Conservation (phyloP, 139 green algal genomes). For the Raphidocelis subcapitata region DNA sequence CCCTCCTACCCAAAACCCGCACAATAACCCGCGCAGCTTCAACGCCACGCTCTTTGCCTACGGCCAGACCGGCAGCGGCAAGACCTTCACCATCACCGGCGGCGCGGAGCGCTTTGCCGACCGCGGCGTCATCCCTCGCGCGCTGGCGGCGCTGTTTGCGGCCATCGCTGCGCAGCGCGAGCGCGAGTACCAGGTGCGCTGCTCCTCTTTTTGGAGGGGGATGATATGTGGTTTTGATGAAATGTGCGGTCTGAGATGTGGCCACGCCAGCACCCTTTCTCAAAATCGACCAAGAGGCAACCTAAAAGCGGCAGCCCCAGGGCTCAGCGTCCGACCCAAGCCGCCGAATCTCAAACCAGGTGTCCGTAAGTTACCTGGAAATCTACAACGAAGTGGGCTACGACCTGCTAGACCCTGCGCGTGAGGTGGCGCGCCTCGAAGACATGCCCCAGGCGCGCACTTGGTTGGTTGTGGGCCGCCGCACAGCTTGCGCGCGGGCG, state of each 20-base stretch:
- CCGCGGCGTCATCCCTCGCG: constrained; percentile 72
- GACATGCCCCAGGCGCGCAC: constrained; percentile 63
- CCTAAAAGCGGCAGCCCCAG: not conserved
- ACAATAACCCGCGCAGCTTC: constrained; percentile 25
- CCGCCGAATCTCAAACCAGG: constrained; percentile 31
- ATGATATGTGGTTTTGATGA: too few species aligned
- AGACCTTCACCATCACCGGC: constrained; percentile 50
- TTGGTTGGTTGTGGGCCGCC: too few species aligned
- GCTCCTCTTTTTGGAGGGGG: not conserved
- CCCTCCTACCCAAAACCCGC: not conserved
- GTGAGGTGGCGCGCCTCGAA: constrained; percentile 69
- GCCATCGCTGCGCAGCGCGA: constrained; percentile 39
- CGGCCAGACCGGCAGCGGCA: constrained; percentile 24
- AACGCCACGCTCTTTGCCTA: constrained; percentile 39
- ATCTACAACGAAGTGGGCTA: constrained; percentile 89
- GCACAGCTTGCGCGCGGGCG: not conserved
- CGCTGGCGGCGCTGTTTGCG: constrained; percentile 53
- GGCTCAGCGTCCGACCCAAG: not conserved
- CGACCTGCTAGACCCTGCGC: constrained; percentile 81
- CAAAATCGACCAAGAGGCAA: too few species aligned
- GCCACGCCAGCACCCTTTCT: too few species aligned
- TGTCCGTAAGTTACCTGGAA: constrained; percentile 87
- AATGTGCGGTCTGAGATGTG: too few species aligned
- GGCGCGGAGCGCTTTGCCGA: constrained; percentile 54
- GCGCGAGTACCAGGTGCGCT: constrained; percentile 41